phyloP scores from a whole-genome alignment of 495 filamentous ascomycete genomes.

The Xylaria scruposa region DNA sequence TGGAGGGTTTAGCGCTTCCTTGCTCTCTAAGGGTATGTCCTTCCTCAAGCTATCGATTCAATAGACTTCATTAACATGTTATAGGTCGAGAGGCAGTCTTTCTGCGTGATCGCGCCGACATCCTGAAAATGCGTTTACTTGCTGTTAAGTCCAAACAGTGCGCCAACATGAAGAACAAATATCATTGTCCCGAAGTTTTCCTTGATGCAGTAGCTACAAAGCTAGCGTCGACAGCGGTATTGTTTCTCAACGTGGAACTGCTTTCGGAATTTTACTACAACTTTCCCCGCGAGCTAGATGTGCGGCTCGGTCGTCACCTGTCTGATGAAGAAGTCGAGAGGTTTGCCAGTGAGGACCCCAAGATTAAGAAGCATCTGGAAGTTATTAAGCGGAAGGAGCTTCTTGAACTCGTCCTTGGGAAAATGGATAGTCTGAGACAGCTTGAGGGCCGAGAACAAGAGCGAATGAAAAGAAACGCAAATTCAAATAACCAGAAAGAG shows the following conservation, averaged over 20 bases:
- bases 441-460: slow-evolving; percentile 63
- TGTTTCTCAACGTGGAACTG: slow-evolving; percentile 97
- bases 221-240: slow-evolving; percentile 89
- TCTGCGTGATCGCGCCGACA: slow-evolving; percentile 85
- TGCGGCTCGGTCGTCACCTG: slow-evolving; percentile 82
- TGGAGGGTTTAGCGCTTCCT: slow-evolving; percentile 85
- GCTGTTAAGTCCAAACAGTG: slow-evolving; percentile 91
- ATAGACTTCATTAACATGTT: slow-evolving; percentile 30
- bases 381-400: slow-evolving; percentile 91
- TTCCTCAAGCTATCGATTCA: background rate
- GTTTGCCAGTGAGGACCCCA: slow-evolving; percentile 92
- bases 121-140: slow-evolving; percentile 86
- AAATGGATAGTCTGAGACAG: slow-evolving; percentile 87
- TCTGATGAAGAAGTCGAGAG: slow-evolving; percentile 79
- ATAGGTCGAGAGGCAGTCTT: slow-evolving; percentile 90
- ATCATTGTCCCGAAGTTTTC: slow-evolving; percentile 96
- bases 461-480: slow-evolving; percentile 26
- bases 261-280: slow-evolving; percentile 96
- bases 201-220: slow-evolving; percentile 96
- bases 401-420: slow-evolving; percentile 87
- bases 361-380: slow-evolving; percentile 86
- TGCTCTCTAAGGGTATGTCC: slow-evolving; percentile 76
- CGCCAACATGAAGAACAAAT: slow-evolving; percentile 80
- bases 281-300: slow-evolving; percentile 91
- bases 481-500: slow-evolving; percentile 37